These are phyloP conservation scores for Sarocladium oryzae DNA, from an alignment of 2,329 filamentous ascomycete genomes.

Conservation along the genomic window DNA sequence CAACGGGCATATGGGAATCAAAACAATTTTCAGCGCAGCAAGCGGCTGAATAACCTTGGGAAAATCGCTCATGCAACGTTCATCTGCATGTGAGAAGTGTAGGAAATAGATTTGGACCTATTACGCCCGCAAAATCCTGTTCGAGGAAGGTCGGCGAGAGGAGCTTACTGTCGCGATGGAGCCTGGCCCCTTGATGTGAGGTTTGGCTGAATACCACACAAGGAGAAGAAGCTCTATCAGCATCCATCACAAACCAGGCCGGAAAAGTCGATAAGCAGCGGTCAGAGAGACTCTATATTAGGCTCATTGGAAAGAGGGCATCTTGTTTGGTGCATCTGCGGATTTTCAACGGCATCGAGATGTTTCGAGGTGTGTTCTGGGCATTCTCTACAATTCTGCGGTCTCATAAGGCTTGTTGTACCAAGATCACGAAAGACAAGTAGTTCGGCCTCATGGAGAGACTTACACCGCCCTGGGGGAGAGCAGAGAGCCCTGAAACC, in stretches of 20 bases:
- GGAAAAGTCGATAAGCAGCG: background rate
- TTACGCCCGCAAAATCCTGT: background rate
- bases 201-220: background rate
- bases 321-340: background rate
- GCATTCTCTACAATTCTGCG: background rate
- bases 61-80: constrained; percentile 1
- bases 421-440: background rate
- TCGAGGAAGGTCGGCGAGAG: background rate
- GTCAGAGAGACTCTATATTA: background rate
- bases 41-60: background rate
- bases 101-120: background rate
- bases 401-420: background rate
- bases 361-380: constrained; percentile 1
- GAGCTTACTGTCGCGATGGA: background rate
- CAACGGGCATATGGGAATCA: too few relatives aligned
- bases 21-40: too few relatives aligned
- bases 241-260: background rate
- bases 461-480: background rate
- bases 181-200: background rate
- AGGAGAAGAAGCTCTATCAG: constrained; percentile 4
- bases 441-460: too few relatives aligned
- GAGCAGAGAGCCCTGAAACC: too few relatives aligned
- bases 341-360: constrained; percentile 4
- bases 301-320: background rate
- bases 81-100: background rate